These are phyloP conservation scores for Rhodamnia rubescens DNA, from an alignment of 345 rosid species.

Conservation along the genomic window DNA sequence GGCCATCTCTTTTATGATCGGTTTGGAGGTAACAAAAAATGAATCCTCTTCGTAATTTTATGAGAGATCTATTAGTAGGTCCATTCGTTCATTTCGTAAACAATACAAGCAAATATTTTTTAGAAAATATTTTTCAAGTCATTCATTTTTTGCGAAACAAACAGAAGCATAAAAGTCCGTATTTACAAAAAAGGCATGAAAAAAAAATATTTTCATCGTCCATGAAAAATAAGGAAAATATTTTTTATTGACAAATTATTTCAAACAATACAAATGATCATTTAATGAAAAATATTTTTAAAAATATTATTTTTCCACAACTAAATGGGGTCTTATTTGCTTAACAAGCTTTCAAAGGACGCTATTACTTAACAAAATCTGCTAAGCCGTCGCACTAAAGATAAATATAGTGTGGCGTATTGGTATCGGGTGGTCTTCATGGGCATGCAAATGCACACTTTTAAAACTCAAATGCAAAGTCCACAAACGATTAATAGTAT, in stretches of 20 bases:
- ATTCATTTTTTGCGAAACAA: too few species aligned
- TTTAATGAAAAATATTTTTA: too few species aligned
- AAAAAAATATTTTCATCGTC: too few species aligned
- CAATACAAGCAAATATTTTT: too few species aligned
- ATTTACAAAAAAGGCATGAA: too few species aligned
- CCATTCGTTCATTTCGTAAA: slow-evolving; percentile 31
- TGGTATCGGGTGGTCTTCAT: not conserved
- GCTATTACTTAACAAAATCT: not conserved
- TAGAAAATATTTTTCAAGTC: too few species aligned
- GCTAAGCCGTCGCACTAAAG: not conserved
- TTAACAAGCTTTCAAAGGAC: not conserved
- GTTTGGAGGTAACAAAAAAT: too few species aligned
- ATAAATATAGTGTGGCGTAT: not conserved
- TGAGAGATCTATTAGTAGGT: slow-evolving; percentile 9
- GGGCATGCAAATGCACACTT: not conserved
- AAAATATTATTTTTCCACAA: too few species aligned
- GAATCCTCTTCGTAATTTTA: not conserved
- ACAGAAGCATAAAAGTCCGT: too few species aligned
- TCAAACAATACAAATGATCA: too few species aligned
- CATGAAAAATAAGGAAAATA: too few species aligned
- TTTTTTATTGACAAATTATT: too few species aligned
- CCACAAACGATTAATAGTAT: not conserved
- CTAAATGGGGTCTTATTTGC: not conserved
- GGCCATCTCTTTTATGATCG: not conserved
- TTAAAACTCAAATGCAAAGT: not conserved